Conservation (phyloP, 2,329 filamentous ascomycete species). For the Trichophyton benhamiae region DNA sequence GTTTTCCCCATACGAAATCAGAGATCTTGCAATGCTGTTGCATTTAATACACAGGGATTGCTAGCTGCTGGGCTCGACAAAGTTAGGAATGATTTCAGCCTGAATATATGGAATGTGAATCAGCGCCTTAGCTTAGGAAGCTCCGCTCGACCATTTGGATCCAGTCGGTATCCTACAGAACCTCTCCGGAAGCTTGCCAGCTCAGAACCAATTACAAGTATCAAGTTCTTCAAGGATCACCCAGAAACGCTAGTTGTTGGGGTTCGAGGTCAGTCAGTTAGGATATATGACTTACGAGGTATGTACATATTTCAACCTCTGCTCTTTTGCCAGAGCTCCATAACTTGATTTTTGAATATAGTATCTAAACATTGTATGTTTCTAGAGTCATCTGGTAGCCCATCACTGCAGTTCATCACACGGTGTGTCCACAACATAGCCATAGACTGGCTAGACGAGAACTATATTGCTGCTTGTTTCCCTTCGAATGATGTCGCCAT, state of each 20-base stretch:
- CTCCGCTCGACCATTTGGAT: conserved; percentile 21
- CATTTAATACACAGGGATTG: conserved; percentile 45
- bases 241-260: conserved; percentile 50
- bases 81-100: conserved; percentile 51
- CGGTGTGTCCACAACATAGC: conserved; percentile 52
- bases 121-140: conserved; percentile 30
- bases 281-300: conserved; percentile 53
- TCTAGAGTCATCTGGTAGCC: conserved; percentile 27
- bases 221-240: conserved; percentile 50
- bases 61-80: conserved; percentile 51
- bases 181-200: conserved; percentile 49
- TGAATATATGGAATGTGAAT: conserved; percentile 53
- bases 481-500: conserved; percentile 46
- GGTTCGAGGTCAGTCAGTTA: conserved; percentile 48
- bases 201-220: conserved; percentile 50
- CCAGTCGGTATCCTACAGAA: conserved; percentile 25
- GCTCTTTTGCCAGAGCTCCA: not conserved
- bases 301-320: conserved; percentile 13
- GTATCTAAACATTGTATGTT: not conserved
- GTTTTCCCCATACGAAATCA: conserved; percentile 50
- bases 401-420: conserved; percentile 41
- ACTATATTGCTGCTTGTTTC: conserved; percentile 49
- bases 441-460: conserved; percentile 52
- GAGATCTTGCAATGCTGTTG: conserved; percentile 52
- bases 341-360: not conserved